Conservation (phyloP, 164 flowering plant species). For the Tetracentron sinense region DNA sequence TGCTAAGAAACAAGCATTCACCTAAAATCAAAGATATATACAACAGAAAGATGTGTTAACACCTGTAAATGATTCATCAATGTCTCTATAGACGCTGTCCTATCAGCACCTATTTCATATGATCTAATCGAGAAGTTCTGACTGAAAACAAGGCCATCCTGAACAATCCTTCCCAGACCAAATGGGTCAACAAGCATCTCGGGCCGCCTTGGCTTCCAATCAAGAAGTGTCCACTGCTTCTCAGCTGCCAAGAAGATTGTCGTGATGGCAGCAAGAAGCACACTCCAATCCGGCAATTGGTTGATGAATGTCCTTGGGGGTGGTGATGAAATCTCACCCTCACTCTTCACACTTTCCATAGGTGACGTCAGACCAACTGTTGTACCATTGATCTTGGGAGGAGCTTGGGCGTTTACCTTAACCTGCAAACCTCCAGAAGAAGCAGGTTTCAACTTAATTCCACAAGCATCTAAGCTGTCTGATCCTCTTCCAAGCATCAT, state of each 20-base stretch:
- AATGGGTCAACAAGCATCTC: conserved; percentile 76
- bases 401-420: conserved; percentile 79
- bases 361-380: conserved; percentile 38
- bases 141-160: conserved; percentile 76
- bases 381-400: conserved; percentile 78
- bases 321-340: conserved; percentile 39
- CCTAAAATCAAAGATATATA: no score
- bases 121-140: conserved; percentile 93
- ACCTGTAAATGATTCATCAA: conserved; percentile 98
- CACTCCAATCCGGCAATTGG: conserved; percentile 94
- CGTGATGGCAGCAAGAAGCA: conserved; percentile 93
- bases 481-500: conserved; percentile 46
- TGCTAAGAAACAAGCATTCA: no score
- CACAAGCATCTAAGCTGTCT: conserved; percentile 48
- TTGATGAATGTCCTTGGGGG: conserved; percentile 80
- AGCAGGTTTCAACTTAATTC: conserved; percentile 42
- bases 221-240: conserved; percentile 95
- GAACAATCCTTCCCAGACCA: conserved; percentile 77
- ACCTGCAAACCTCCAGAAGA: conserved; percentile 64
- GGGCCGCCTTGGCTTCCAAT: conserved; percentile 86
- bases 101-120: conserved; percentile 95
- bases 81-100: conserved; percentile 89
- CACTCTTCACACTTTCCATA: no score
- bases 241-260: conserved; percentile 97
- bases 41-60: background rate